A percentile compares a stretch with the other conserved stretches of the same genome.
phyloP scores from a whole-genome alignment of 352 stramenopile genomes.

The Phytopythium kandeliae region DNA sequence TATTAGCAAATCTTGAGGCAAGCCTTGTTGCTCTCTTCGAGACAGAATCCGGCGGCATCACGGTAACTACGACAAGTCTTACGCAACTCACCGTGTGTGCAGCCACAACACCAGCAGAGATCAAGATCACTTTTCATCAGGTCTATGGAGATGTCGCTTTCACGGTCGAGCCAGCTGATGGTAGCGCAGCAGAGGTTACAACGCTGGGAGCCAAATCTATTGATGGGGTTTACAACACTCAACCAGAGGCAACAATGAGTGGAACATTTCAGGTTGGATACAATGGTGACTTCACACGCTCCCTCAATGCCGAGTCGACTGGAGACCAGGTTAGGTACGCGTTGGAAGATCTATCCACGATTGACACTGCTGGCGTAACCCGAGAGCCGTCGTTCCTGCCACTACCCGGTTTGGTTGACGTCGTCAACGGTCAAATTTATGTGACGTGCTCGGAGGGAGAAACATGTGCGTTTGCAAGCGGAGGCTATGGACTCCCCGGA shows the following conservation, averaged over 20 bases:
- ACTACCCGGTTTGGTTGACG: slow-evolving; percentile 46
- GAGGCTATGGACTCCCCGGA: slow-evolving; percentile 53
- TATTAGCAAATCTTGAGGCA: slow-evolving; percentile 25
- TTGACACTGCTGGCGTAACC: slow-evolving; percentile 45
- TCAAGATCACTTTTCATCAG: slow-evolving; percentile 61
- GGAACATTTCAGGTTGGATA: slow-evolving; percentile 79
- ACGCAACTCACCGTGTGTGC: slow-evolving; percentile 38
- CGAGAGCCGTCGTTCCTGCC: slow-evolving; percentile 39
- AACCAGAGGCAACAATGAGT: slow-evolving; percentile 47
- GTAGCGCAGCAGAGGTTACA: slow-evolving; percentile 10
- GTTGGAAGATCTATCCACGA: slow-evolving; percentile 51
- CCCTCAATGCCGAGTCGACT: slow-evolving; percentile 66
- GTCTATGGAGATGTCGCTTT: slow-evolving; percentile 50
- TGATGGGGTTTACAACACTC: slow-evolving; percentile 51
- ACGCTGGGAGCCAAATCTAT: slow-evolving; percentile 31
- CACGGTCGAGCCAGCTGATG: slow-evolving; percentile 12
- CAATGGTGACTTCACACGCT: slow-evolving; percentile 44
- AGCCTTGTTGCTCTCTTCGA: slow-evolving; percentile 41
- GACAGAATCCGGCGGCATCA: slow-evolving; percentile 52
- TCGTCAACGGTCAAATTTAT: slow-evolving; percentile 51
- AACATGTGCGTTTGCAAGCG: slow-evolving; percentile 44
- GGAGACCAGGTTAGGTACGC: slow-evolving; percentile 57
- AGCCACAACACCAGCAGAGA: slow-evolving; percentile 10
- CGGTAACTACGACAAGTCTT: slow-evolving; percentile 25
- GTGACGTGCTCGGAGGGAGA: slow-evolving; percentile 42